Evolutionary conservation across 202 grass and related monocot species (phyloP), one percentile per base, ranked within the genome.

Genomic region (Dendrocalamus latiflorus): DNA sequence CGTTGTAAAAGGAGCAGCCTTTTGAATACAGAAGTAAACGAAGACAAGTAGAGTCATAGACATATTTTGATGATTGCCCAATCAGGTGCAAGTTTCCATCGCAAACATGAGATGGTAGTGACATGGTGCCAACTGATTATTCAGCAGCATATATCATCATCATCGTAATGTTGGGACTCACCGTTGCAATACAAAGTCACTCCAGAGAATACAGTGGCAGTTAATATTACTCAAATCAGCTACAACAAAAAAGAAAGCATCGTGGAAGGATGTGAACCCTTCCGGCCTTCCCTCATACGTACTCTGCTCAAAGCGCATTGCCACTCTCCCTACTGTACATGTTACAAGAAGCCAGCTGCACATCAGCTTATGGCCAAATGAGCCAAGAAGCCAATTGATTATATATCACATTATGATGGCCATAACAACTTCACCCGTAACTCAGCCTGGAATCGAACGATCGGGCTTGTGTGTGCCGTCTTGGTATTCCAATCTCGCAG

Each of bases 401-500:
- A 37, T 38, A 30, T 24, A 66, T 33, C 80, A 74, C 42, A 65
- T 60, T 17, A 53, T 15, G 14, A 54, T n/a, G 9, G 25, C 43
- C 69, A 64, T 8, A 18, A 6, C 10, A 41, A 41, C 49, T 56
- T 91, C 68, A 86, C 22, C 88, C 75, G 71, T 83, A 88, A 61
- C 79, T 94, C 20, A 91, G 49, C 28, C 72, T 74, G 7, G 72
- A 86, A 49, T 91, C 91, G 0, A 79, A 79, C 51, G 75, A 30
- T 7, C 83, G 73, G 20, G 64, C 65, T 75, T 87, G 86, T 3
- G 91, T 96, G 25, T 94, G 96, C n/a, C 96, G 91, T 47, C 93
- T 88, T 14, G 96, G 89, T 41, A 90, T 68, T 2, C 93, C 96
- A 18, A 99, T 95, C 28, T 95, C 96, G 1, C 96, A 99, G 15